These are phyloP conservation scores for Pleurotus citrinopileatus DNA, from an alignment of 768 basidiomycete genomes.

Conservation along the genomic window DNA sequence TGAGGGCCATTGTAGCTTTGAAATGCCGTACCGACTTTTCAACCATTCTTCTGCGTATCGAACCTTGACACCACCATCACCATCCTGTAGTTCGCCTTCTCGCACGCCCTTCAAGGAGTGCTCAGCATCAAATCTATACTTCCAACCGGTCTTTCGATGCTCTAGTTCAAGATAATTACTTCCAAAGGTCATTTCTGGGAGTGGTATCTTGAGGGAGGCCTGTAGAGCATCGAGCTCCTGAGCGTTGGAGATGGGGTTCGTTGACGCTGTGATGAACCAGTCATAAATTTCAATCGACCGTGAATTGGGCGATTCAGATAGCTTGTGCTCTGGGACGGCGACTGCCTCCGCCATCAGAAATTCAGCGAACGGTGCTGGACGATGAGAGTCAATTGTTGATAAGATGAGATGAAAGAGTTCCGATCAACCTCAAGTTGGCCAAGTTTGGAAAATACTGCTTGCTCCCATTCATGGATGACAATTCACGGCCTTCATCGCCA, in stretches of 20 bases:
- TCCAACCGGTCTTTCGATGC: slow-evolving; percentile 64
- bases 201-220: slow-evolving; percentile 62
- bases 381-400: neutral
- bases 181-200: slow-evolving; percentile 98
- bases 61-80: slow-evolving; percentile 92
- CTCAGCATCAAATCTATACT: slow-evolving; percentile 61
- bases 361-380: neutral
- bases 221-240: slow-evolving; percentile 70
- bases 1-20: neutral
- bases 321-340: slow-evolving; percentile 57
- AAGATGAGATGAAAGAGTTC: neutral
- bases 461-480: slow-evolving; percentile 29
- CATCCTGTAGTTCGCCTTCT: slow-evolving; percentile 68
- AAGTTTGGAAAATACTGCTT: neutral
- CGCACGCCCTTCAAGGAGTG: slow-evolving; percentile 72
- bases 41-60: slow-evolving; percentile 95
- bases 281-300: slow-evolving; percentile 63
- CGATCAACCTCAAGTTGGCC: neutral
- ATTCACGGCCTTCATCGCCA: slow-evolving; percentile 65
- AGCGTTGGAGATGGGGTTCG: slow-evolving; percentile 79
- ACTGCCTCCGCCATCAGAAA: slow-evolving; percentile 29
- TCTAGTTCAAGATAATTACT: slow-evolving; percentile 70
- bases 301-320: slow-evolving; percentile 67
- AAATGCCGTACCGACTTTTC: slow-evolving; percentile 66
- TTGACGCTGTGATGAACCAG: slow-evolving; percentile 71